Base-by-base conservation (phyloP, 1,139 yeast species). In the Suhomyces terraborum region DNA sequence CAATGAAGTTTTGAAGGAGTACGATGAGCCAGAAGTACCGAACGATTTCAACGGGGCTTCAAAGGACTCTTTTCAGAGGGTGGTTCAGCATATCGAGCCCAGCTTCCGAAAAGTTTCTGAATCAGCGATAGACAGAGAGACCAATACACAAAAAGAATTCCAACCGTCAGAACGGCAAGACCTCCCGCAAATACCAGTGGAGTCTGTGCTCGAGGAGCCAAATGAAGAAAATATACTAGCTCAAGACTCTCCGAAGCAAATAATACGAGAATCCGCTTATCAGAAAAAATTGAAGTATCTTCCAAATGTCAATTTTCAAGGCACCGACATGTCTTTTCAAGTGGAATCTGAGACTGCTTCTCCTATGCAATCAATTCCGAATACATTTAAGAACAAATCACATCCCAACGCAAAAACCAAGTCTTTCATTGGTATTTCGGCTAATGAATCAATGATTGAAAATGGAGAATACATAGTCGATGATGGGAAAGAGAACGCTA, bases 331-430 rank as follows among this genome's bases (percentile, higher is more conserved):
- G 8, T 32, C 36, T 4, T 37, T 29, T 13, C 39, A 36, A 8
- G 30, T 19, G 14, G 32, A 29, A 3, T 35, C 42, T 4, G 17
- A 19, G 5, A 4, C 26, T 19, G 42, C 38, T 3, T 59, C 66
- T 8, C 60, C 64, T 2, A 48, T 62, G 3, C 55, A 53, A 8
- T 68, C 75, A 3, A 67, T 69, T 16, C 77, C 78, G 20, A 73
- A 73, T 48, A 73, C 78, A 0, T 73, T 73, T 58, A 65, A 70
- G 42, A 64, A 71, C 50, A 73, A 72, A 46, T 66, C 73, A 8
- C 75, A 69, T 48, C 76, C 77, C 8, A 73, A 71, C 49, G 78
- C 78, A 19, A 64, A 56, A 42, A 66, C 77, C 0, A 73, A 71
- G 49, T 47, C 59, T 4, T 55, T 53, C 14, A 54, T 68, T n/a